phyloP scores from a whole-genome alignment of 2,329 filamentous ascomycete species.

The Dothistroma septosporum region DNA sequence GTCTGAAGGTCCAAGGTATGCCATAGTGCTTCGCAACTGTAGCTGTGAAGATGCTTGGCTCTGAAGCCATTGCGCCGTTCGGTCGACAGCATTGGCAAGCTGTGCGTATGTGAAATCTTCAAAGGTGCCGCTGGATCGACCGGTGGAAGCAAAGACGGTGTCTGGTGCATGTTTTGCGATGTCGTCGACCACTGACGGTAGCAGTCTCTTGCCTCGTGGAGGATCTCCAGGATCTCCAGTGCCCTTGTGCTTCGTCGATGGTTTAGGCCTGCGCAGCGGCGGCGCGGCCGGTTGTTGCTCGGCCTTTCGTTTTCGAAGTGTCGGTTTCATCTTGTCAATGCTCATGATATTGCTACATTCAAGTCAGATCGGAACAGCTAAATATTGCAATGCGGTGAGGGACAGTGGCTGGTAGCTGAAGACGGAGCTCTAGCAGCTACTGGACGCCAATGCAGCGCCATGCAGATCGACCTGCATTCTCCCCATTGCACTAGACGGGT shows the following conservation, averaged over 20 bases:
- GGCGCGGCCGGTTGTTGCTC: neutral
- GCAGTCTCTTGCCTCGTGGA: neutral
- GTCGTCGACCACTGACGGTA: neutral
- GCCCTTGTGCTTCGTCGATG: neutral
- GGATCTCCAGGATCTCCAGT: no score
- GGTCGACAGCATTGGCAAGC: constrained; percentile 5
- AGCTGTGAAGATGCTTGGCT: neutral
- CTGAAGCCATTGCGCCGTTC: constrained; percentile 5
- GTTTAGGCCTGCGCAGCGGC: neutral
- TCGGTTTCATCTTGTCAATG: neutral
- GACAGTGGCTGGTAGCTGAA: neutral
- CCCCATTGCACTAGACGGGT: neutral
- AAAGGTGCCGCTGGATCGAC: neutral
- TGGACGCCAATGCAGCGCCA: neutral
- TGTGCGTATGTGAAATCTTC: constrained; percentile 1
- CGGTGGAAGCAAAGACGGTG: neutral
- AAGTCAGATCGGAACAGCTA: neutral
- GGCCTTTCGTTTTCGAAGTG: neutral
- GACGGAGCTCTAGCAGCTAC: neutral
- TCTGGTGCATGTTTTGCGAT: neutral
- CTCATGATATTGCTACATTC: neutral
- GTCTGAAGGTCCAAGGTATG: constrained; percentile 7
- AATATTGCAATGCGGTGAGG: neutral
- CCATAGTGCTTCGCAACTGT: neutral
- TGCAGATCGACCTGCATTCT: neutral